Base-by-base conservation (phyloP, 305 asterid genomes). In the Fraxinus sp. region DNA sequence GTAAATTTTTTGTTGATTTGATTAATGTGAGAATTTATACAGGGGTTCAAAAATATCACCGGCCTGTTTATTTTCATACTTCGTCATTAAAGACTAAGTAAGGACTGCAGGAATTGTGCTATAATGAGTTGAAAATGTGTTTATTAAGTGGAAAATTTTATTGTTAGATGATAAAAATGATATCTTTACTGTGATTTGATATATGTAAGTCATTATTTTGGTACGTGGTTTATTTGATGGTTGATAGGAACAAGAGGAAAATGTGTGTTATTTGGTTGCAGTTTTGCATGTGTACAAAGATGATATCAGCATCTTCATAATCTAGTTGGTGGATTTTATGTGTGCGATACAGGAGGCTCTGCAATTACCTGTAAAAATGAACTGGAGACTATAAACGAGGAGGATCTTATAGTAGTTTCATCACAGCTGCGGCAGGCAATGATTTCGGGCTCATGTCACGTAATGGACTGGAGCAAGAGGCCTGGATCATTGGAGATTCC, bases 381-480 rank as follows among this genome's bases (percentile, higher is more conserved):
- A 75, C 86, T 96, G 46, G 98, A 94, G 89, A 92, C 91, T 3
- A 89, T 94, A 87, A 82, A 96, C 73, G 96, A 87, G 87, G 92
- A 91, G 57, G 91, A 87, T 84, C 96, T 96, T 79, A 82, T 57
- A 28, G 70, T 78, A 37, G 97, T 96, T 75, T 88, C 98, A 16
- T 87, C 91, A 59, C 99, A 96, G 89, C 91, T 96, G 20, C 89
- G 95, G 85, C 85, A 92, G 87, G 89, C 93, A 14, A 90, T 96
- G 96, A 83, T 89, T 82, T 77, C 70, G 35, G 93, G 87, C 32
- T 87, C 92, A 39, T 84, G 82, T 75, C 81, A 82, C 52, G 93
- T 93, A 76, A 92, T 96, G 99, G 99, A 96, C 86, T 96, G 99
- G 99, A 96, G 99, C 86, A 94, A 91, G 87, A 91, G 89, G 88